phyloP scores from a whole-genome alignment of 192 early-diverging fungal genomes.

The Backusella tuberculispora region DNA sequence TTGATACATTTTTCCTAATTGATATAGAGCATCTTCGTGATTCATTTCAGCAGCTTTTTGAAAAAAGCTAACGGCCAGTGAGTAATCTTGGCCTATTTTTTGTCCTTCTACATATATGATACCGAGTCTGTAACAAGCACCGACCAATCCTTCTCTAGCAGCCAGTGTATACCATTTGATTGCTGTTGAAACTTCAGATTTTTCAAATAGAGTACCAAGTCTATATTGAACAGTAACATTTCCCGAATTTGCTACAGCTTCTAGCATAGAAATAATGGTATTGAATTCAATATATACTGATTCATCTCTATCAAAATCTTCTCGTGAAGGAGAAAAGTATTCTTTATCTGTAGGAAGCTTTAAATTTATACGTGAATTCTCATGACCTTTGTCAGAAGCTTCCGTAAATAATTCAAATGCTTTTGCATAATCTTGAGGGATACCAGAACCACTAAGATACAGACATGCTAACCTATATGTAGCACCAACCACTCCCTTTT shows the following conservation, averaged over 20 bases:
- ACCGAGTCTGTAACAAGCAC: constrained; percentile 31
- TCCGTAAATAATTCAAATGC: background rate
- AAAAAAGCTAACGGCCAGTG: constrained; percentile 27
- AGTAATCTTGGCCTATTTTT: constrained; percentile 28
- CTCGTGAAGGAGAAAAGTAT: background rate
- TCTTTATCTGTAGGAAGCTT: background rate
- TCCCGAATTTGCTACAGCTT: background rate
- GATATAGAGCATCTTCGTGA: constrained; percentile 23
- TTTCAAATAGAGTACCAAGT: background rate
- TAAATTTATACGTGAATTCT: background rate
- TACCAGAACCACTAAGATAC: background rate
- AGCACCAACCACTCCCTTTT: background rate
- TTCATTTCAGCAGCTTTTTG: constrained; percentile 24
- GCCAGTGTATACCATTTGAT: background rate
- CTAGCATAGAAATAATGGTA: background rate
- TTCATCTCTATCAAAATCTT: no score
- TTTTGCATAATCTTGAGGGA: background rate
- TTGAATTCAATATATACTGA: no score
- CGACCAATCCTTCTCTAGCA: background rate
- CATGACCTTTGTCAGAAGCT: background rate
- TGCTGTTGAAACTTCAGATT: background rate
- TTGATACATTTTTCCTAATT: background rate
- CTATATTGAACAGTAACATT: background rate
- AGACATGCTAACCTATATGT: background rate
- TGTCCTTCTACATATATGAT: constrained; percentile 22